These are phyloP conservation scores for Fusarium stilboides DNA, from an alignment of 2,329 filamentous ascomycete genomes.

Conservation along the genomic window DNA sequence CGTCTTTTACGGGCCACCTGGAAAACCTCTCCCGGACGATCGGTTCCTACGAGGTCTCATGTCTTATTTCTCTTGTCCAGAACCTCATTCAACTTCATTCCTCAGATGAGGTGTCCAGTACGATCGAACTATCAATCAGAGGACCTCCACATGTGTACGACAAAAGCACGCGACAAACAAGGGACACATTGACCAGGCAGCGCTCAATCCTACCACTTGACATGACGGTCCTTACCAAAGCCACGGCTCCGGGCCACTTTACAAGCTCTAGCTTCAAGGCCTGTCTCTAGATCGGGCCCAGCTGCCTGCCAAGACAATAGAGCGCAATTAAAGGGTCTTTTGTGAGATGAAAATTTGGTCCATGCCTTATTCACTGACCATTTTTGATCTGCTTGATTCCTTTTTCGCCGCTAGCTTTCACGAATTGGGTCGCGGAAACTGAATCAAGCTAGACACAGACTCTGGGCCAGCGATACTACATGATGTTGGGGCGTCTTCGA, in stretches of 20 bases:
- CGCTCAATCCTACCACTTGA: background rate
- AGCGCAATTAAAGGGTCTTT: background rate
- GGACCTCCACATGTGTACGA: conserved; percentile 13
- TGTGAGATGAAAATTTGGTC: background rate
- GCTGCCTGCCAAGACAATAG: conserved; percentile 6
- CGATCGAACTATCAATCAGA: background rate
- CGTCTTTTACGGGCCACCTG: conserved; percentile 1
- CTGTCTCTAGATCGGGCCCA: background rate
- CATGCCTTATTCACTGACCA: background rate
- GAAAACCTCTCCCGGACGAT: background rate
- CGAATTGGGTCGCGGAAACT: background rate
- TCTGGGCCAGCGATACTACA: background rate
- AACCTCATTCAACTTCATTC: background rate
- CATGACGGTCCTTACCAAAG: background rate
- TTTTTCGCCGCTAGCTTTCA: background rate
- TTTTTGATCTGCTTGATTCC: background rate
- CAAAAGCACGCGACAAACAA: background rate
- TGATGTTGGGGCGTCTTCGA: background rate
- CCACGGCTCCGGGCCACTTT: background rate
- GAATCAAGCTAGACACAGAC: background rate
- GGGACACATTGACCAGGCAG: background rate
- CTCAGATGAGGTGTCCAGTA: background rate
- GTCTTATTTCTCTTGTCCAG: background rate
- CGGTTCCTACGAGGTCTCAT: background rate
- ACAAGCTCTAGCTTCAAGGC: background rate